These are phyloP conservation scores for Oryza nivara DNA, from an alignment of 176 grass and related monocot genomes.

Conservation along the genomic window DNA sequence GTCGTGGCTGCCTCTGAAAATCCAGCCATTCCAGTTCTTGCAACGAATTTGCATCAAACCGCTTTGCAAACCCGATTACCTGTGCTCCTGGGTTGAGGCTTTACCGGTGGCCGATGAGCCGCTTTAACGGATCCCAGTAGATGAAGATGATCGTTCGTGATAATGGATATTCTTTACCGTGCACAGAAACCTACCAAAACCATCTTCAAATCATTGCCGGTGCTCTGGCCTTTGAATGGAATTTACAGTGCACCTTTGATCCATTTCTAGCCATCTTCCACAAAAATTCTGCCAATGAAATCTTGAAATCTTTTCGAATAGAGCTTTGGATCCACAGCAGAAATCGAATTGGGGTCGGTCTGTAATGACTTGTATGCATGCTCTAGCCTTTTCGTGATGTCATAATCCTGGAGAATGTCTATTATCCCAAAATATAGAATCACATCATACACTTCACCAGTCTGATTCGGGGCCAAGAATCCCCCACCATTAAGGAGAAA, in stretches of 20 bases:
- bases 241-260: slow-evolving; percentile 11
- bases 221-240: slow-evolving; percentile 21
- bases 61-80: not conserved
- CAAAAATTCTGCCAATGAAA: slow-evolving; percentile 87
- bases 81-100: not conserved
- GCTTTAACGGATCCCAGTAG: slow-evolving; percentile 12
- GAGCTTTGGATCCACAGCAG: slow-evolving; percentile 85
- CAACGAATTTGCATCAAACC: slow-evolving; percentile 10
- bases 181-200: slow-evolving; percentile 32
- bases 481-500: slow-evolving; percentile 59
- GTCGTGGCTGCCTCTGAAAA: slow-evolving; percentile 1
- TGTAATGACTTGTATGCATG: slow-evolving; percentile 89
- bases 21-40: not conserved
- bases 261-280: slow-evolving; percentile 59
- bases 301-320: slow-evolving; percentile 97
- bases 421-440: slow-evolving; percentile 97
- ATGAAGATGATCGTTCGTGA: slow-evolving; percentile 12
- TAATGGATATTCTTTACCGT: slow-evolving; percentile 18
- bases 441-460: slow-evolving; percentile 61
- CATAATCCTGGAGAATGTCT: slow-evolving; percentile 86
- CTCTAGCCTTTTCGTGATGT: slow-evolving; percentile 72
- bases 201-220: slow-evolving; percentile 37
- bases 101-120: not conserved
- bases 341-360: slow-evolving; percentile 88
- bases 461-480: slow-evolving; percentile 59